phyloP scores from a whole-genome alignment of 768 basidiomycete genomes.

The Hirschioporus abietinus region DNA sequence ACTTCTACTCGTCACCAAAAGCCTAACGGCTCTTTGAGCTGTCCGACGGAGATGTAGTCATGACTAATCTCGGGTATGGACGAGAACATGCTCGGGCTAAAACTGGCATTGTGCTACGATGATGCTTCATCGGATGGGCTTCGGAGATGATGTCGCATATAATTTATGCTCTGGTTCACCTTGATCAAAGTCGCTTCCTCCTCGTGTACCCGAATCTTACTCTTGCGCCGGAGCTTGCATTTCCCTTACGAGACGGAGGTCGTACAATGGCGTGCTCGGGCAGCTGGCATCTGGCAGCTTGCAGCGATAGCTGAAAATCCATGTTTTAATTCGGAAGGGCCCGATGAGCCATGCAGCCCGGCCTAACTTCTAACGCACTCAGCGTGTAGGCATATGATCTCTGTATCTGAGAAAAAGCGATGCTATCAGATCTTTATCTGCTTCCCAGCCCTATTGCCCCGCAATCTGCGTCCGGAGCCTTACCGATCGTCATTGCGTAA shows the following conservation, averaged over 20 bases:
- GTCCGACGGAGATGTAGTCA: background rate
- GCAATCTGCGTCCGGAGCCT: slow-evolving; percentile 1
- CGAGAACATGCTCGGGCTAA: background rate
- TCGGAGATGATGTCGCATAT: background rate
- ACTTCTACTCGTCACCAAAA: slow-evolving; percentile 1
- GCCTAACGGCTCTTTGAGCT: background rate
- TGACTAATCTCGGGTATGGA: background rate
- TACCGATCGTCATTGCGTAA: background rate
- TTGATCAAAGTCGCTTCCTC: slow-evolving; percentile 1
- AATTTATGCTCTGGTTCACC: background rate
- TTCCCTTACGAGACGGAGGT: background rate
- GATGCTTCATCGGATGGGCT: background rate
- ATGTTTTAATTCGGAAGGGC: background rate
- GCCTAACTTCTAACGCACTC: background rate
- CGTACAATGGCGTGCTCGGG: background rate
- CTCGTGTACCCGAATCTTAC: background rate
- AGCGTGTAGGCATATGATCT: background rate
- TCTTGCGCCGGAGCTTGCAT: background rate
- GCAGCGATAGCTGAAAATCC: background rate
- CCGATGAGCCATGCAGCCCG: background rate
- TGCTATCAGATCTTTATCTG: background rate
- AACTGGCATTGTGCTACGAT: background rate
- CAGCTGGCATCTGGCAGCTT: background rate
- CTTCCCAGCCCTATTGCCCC: background rate
- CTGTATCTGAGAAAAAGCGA: background rate